Evolutionary conservation across 1,139 yeast species (phyloP).

Genomic region (Nakaseomyces nivariensis): DNA sequence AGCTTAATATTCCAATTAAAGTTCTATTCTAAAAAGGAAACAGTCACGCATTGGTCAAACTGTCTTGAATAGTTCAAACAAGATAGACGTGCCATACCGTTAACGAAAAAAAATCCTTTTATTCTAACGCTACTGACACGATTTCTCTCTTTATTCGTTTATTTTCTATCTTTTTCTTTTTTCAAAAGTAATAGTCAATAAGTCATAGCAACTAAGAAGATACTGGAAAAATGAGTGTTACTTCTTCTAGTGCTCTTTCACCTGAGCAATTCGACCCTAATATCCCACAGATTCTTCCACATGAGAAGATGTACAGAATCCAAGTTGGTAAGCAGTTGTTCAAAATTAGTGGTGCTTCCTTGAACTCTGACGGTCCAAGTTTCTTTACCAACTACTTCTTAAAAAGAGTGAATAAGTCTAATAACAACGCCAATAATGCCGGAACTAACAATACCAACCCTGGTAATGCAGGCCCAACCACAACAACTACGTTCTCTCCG

Average conservation of each 20-base stretch:
- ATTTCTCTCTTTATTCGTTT: no score
- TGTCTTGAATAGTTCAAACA: no score
- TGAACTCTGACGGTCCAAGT: conserved; percentile 64
- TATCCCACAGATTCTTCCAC: conserved; percentile 53
- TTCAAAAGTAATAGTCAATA: no score
- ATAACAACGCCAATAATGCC: neutral
- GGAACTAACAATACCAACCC: neutral
- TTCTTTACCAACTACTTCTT: conserved; percentile 40
- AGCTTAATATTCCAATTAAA: no score
- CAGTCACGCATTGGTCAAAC: no score
- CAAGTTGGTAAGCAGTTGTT: conserved; percentile 62
- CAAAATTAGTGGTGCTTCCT: conserved; percentile 65
- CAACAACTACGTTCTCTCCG: neutral
- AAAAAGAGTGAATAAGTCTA: conserved; percentile 8
- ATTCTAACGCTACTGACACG: no score
- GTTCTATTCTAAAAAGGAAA: no score
- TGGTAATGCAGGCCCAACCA: neutral
- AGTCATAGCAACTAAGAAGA: no score
- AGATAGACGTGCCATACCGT: no score
- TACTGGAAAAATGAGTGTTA: neutral
- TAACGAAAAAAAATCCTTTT: no score
- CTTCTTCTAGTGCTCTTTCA: conserved; percentile 2
- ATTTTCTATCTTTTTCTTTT: no score
- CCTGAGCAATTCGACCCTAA: conserved; percentile 19
- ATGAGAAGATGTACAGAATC: conserved; percentile 56